phyloP scores from a whole-genome alignment of 805 yeast genomes.

The Lachancea sp. region DNA sequence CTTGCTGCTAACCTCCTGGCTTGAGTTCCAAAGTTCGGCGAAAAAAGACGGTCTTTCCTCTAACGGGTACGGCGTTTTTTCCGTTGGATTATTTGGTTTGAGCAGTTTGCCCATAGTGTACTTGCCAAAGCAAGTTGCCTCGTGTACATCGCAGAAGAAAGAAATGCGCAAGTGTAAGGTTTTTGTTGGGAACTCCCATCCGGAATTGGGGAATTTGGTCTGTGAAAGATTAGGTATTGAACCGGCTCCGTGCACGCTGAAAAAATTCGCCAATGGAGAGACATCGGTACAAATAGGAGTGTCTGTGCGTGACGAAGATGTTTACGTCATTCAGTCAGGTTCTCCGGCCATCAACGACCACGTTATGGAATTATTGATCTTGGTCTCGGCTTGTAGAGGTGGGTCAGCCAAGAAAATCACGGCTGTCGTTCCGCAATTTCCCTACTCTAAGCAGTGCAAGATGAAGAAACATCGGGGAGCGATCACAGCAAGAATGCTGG shows the following conservation, averaged over 20 bases:
- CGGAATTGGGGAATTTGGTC: slow-evolving; percentile 83
- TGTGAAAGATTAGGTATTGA: slow-evolving; percentile 88
- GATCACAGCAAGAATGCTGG: slow-evolving; percentile 96
- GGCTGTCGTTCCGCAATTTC: slow-evolving; percentile 96
- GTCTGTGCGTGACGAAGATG: slow-evolving; percentile 95
- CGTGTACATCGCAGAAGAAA: not conserved
- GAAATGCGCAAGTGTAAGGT: slow-evolving; percentile 94
- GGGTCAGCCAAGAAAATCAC: slow-evolving; percentile 97
- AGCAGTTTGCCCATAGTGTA: not conserved
- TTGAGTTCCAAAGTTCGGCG: too few relatives aligned
- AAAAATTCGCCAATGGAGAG: slow-evolving; percentile 95
- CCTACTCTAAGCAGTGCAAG: slow-evolving; percentile 93
- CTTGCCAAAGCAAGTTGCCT: not conserved
- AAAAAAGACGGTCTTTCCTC: too few relatives aligned
- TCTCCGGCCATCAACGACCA: slow-evolving; percentile 85
- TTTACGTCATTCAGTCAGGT: slow-evolving; percentile 86
- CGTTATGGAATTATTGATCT: slow-evolving; percentile 89
- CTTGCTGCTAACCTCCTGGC: too few relatives aligned
- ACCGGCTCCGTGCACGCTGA: slow-evolving; percentile 86
- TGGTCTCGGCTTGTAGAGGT: slow-evolving; percentile 93
- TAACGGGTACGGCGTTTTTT: too few relatives aligned
- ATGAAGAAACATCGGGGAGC: slow-evolving; percentile 99
- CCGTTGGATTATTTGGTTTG: not conserved
- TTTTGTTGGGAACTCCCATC: slow-evolving; percentile 94
- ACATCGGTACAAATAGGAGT: slow-evolving; percentile 94